Conservation (phyloP, 495 filamentous ascomycete genomes). For the Aspergillus ellipticus region DNA sequence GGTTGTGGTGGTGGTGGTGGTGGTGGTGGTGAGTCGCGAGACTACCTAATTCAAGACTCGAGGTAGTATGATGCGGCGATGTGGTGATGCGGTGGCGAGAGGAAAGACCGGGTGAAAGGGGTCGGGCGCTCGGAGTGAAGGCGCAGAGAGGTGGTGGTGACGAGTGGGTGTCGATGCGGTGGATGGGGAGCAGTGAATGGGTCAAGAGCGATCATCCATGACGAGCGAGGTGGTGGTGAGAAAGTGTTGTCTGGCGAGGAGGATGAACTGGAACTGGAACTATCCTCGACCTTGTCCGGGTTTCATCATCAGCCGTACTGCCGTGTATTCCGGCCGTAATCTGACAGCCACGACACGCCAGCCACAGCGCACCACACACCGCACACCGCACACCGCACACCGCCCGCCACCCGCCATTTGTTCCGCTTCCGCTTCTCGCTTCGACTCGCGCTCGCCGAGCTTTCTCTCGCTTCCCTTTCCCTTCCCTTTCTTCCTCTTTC, state of each 20-base stretch:
- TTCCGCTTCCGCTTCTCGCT: slow-evolving; percentile 9
- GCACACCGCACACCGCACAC: background rate
- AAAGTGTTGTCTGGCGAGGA: background rate
- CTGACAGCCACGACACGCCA: background rate
- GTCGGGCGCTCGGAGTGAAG: background rate
- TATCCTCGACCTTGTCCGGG: too few species aligned
- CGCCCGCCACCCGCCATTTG: background rate
- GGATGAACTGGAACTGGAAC: background rate
- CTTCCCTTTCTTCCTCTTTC: slow-evolving; percentile 18
- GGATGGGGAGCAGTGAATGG: background rate
- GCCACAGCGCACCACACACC: slow-evolving; percentile 15
- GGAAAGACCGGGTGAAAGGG: background rate
- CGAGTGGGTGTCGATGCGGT: background rate
- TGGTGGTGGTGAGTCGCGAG: slow-evolving; percentile 1
- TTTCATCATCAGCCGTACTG: too few species aligned
- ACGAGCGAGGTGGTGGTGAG: background rate
- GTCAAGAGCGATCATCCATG: background rate
- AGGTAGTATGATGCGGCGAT: background rate
- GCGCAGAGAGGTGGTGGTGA: background rate
- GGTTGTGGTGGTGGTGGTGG: slow-evolving; percentile 6
- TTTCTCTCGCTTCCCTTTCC: slow-evolving; percentile 18
- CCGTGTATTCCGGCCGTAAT: too few species aligned
- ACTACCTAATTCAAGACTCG: slow-evolving; percentile 8
- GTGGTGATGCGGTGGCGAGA: slow-evolving; percentile 9
- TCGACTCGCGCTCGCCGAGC: slow-evolving; percentile 2